phyloP scores from a whole-genome alignment of 1,284 basidiomycete genomes.

The Somion occarium region DNA sequence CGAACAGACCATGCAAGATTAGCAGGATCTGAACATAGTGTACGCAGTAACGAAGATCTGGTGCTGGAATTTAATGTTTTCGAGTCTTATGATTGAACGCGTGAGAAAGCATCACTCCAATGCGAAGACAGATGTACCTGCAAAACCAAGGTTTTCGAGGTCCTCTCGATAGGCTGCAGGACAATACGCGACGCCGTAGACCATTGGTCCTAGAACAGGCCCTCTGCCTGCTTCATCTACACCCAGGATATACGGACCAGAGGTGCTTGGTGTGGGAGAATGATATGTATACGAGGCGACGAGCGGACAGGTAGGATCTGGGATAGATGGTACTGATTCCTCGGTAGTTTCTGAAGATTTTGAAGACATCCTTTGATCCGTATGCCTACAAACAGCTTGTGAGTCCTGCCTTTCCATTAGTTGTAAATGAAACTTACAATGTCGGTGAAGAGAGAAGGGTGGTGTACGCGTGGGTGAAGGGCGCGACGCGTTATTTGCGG shows the following conservation, averaged over 20 bases:
- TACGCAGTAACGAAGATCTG: constrained; percentile 58
- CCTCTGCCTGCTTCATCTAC: constrained; percentile 97
- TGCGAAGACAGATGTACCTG: constrained; percentile 45
- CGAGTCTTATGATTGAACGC: constrained; percentile 56
- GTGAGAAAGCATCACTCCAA: neutral
- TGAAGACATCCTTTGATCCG: neutral
- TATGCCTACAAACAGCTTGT: too few species aligned
- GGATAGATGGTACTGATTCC: constrained; percentile 31
- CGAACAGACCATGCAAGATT: constrained; percentile 83
- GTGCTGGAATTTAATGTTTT: constrained; percentile 81
- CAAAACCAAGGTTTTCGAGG: constrained; percentile 84
- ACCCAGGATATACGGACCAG: constrained; percentile 80
- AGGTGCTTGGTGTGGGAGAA: constrained; percentile 60
- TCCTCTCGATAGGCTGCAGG: constrained; percentile 72
- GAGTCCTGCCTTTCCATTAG: too few species aligned
- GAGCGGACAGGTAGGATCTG: constrained; percentile 33
- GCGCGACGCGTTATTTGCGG: too few species aligned
- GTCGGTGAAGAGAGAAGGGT: too few species aligned
- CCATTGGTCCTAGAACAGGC: constrained; percentile 90
- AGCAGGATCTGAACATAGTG: constrained; percentile 58
- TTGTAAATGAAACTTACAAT: too few species aligned
- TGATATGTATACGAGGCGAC: constrained; percentile 81
- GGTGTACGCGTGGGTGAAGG: too few species aligned
- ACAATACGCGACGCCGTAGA: constrained; percentile 95
- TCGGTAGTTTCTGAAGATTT: too few species aligned